Conservation (phyloP, 352 stramenopile genomes). For the Pythium biforme region DNA sequence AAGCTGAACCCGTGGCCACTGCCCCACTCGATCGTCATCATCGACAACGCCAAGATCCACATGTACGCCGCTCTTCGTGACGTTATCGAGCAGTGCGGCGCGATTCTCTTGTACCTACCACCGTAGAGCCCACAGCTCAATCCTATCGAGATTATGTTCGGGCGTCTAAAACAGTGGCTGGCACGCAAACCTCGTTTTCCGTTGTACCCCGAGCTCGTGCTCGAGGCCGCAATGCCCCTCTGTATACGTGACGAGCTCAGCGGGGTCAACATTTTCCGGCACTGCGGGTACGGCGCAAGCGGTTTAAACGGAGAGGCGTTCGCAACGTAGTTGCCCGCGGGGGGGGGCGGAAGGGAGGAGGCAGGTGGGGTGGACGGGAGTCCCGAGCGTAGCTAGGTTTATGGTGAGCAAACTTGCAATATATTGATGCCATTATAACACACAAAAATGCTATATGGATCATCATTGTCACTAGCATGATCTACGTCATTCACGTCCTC, state of each 20-base stretch:
- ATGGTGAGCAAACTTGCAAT: too few species aligned
- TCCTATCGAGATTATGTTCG: conserved; percentile 22
- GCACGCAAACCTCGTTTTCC: conserved; percentile 10
- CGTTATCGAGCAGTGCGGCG: not conserved
- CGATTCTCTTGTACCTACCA: conserved; percentile 11
- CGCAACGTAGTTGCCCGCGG: not conserved
- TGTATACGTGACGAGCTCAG: not conserved
- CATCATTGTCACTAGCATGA: not conserved
- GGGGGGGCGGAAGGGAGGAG: not conserved
- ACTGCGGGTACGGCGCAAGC: not conserved
- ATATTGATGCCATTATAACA: too few species aligned
- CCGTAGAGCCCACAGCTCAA: conserved; percentile 26
- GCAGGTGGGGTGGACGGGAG: not conserved
- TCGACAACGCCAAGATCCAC: conserved; percentile 40
- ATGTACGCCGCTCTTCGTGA: conserved; percentile 23
- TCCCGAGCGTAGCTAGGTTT: too few species aligned
- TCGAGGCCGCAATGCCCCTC: conserved; percentile 4
- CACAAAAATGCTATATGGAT: not conserved
- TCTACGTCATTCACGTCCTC: not conserved
- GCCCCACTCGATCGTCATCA: conserved; percentile 29
- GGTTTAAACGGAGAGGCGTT: not conserved
- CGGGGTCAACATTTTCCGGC: not conserved
- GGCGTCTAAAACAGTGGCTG: conserved; percentile 16
- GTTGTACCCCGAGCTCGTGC: conserved; percentile 5
- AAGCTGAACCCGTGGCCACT: conserved; percentile 31